A percentile compares a stretch with the other conserved stretches of the same genome.
phyloP scores from a whole-genome alignment of 371 early-diverging fungal genomes.

The Syncephalastrum monosporum region DNA sequence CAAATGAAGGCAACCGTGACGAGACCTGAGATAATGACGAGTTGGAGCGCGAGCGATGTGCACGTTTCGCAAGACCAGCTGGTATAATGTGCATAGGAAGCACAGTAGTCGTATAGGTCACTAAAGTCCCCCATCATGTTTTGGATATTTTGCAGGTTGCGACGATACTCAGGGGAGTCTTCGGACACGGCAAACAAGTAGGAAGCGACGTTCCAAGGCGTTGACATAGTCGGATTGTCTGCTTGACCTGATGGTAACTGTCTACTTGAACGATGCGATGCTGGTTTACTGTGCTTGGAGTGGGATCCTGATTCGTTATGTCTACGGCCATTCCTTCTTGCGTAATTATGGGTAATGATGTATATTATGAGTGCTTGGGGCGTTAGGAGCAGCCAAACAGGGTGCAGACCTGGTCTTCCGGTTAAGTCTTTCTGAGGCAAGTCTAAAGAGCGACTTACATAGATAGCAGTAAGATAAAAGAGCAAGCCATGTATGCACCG shows the following conservation, averaged over 20 bases:
- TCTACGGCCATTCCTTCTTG: no score
- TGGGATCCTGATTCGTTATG: no score
- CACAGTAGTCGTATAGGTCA: conserved; percentile 29
- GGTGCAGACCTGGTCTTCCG: no score
- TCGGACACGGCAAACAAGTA: conserved; percentile 16
- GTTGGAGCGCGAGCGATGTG: conserved; percentile 27
- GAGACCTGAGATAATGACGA: conserved; percentile 14
- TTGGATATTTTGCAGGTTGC: conserved; percentile 42
- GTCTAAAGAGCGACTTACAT: conserved; percentile 21
- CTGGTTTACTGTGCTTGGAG: no score
- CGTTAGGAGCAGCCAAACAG: no score
- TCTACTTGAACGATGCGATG: no score
- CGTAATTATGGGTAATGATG: no score
- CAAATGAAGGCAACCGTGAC: conserved; percentile 13
- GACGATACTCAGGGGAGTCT: conserved; percentile 35
- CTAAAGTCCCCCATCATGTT: conserved; percentile 50
- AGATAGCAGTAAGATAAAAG: conserved; percentile 30
- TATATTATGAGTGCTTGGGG: no score
- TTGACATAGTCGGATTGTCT: no score
- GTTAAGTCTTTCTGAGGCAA: no score
- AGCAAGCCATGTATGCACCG: conserved; percentile 32
- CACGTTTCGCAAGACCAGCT: conserved; percentile 29
- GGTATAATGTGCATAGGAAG: conserved; percentile 21
- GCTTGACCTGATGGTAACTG: no score
- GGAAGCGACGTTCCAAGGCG: conserved; percentile 2